Conservation (phyloP, 306 rosid species). For the Arachis hypogaea region DNA sequence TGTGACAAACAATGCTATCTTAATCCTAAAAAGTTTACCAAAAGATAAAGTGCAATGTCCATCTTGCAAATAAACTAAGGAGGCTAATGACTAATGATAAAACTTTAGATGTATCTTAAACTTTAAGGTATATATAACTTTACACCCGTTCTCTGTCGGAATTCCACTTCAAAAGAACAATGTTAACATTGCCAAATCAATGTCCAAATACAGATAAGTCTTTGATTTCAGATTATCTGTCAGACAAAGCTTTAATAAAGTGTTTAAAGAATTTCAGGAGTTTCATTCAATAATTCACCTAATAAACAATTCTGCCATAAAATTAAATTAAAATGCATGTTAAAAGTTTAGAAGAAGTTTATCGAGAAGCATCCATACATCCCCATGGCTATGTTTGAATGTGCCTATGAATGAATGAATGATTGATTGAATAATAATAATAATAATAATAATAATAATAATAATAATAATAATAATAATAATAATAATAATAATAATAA, state of each 20-base stretch:
- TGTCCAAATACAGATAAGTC: slow-evolving; percentile 1
- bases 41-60: slow-evolving; percentile 17
- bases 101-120: slow-evolving; percentile 35
- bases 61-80: slow-evolving; percentile 30
- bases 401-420: too few relatives aligned
- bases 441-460: too few relatives aligned
- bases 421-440: too few relatives aligned
- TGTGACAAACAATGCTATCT: background rate
- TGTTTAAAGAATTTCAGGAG: background rate
- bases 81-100: slow-evolving; percentile 8
- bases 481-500: too few relatives aligned
- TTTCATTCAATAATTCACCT: background rate
- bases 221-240: background rate
- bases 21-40: slow-evolving; percentile 8
- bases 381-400: too few relatives aligned
- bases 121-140: slow-evolving; percentile 33
- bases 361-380: background rate
- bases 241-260: background rate
- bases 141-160: slow-evolving; percentile 6
- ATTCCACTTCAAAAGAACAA: slow-evolving; percentile 8
- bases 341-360: too few relatives aligned
- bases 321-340: background rate
- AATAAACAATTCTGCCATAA: background rate
- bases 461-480: too few relatives aligned
- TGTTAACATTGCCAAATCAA: background rate